Base-by-base conservation (phyloP, 2,329 filamentous ascomycete species). In the Grosmannia clavigera region DNA sequence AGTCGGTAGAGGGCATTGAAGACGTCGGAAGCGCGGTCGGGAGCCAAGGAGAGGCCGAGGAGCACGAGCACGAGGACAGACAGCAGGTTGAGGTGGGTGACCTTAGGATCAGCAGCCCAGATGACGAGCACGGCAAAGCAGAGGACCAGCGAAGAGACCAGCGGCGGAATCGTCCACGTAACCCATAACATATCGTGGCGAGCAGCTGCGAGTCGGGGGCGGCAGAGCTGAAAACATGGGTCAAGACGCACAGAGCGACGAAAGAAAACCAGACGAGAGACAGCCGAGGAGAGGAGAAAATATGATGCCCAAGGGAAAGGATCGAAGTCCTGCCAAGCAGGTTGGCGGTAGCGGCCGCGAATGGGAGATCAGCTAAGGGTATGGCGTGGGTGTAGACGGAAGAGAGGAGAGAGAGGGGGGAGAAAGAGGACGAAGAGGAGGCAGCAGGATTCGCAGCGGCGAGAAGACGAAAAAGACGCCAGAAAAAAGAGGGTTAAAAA, bases 181-280 rank as follows among this genome's bases (percentile, higher is more conserved):
- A 70, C 74, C 75, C 75, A 78, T 78, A 73, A 76, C 75, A 77
- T 77, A 72, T 71, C 75, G 75, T 66, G 69, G 65, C 65, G 64
- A 66, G 61, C 61, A 58, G 55, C 33, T 53, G 50, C 59, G 46
- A 46, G 56, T 61, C 55, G 58, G 61, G 61, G 65, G 60, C 62
- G 61, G 62, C 63, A 66, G 66, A 65, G 64, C 61, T 60, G 64
- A 65, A 61, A 60, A 43, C 59, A 60, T 60, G 59, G 59, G 46
- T 53, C 31, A 19, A 5, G 58, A 48, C 27, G 55, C 27, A 57
- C 40, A 27, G 35, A 27, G 54, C 33, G 35, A 43, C 16, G 43
- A 38, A 22, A 48, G 25, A 46, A 9, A 25, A 46, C 10, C 14
- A 57, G 53, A 10, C 40, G 29, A 14, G 16, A n/a, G 55, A 50